Conservation (phyloP, 2,329 filamentous ascomycete species). For the Microdochium paspali region DNA sequence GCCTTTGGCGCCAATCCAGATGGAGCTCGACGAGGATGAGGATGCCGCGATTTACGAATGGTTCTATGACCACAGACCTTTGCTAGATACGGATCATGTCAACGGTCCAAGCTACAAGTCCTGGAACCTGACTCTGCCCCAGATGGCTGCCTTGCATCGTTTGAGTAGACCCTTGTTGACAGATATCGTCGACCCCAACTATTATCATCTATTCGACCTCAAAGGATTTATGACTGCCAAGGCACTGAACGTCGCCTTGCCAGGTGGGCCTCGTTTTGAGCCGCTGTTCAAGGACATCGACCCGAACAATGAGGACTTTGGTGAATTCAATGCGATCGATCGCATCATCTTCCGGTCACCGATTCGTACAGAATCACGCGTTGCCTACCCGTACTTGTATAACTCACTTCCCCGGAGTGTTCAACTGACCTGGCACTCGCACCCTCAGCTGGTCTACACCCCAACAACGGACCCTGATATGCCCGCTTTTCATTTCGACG, state of each 20-base stretch:
- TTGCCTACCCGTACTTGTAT: constrained; percentile 90
- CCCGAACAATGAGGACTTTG: constrained; percentile 97
- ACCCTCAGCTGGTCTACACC: constrained; percentile 88
- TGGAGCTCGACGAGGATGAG: constrained; percentile 93
- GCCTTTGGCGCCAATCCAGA: constrained; percentile 92
- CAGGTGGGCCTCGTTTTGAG: constrained; percentile 94
- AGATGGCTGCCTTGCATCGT: constrained; percentile 93
- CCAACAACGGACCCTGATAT: constrained; percentile 79
- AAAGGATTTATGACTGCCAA: constrained; percentile 95
- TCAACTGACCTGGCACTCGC: constrained; percentile 84
- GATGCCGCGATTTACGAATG: constrained; percentile 88
- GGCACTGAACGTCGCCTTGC: constrained; percentile 91
- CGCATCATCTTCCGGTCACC: constrained; percentile 96
- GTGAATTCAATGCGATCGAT: constrained; percentile 98
- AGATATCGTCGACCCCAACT: constrained; percentile 91
- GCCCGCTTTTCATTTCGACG: constrained; percentile 95
- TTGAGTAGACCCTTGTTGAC: constrained; percentile 84
- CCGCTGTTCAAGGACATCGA: constrained; percentile 98
- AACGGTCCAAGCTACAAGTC: constrained; percentile 94
- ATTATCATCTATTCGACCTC: constrained; percentile 94
- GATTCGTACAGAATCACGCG: constrained; percentile 90
- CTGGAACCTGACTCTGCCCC: constrained; percentile 86
- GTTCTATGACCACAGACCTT: constrained; percentile 92
- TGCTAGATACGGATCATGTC: constrained; percentile 85
- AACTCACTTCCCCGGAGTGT: constrained; percentile 94